phyloP scores from a whole-genome alignment of 129 eudicot species.

The Artemisia argyi region DNA sequence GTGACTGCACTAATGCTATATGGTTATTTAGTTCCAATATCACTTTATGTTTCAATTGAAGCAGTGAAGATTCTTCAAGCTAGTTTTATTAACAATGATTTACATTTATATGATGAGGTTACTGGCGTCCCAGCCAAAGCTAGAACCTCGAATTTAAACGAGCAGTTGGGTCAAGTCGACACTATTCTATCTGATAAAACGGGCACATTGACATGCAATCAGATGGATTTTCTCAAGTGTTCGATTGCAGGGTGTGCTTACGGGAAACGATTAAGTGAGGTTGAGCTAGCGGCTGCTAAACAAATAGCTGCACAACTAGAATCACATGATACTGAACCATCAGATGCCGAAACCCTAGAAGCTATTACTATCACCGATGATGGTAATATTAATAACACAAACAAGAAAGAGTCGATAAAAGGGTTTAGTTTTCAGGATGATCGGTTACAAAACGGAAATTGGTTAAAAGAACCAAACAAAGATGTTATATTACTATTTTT shows the following conservation, averaged over 20 bases:
- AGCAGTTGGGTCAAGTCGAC: constrained; percentile 78
- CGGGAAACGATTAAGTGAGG: constrained; percentile 59
- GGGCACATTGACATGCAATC: constrained; percentile 80
- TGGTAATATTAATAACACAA: background rate
- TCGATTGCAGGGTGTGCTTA: constrained; percentile 76
- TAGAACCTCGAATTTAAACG: constrained; percentile 78
- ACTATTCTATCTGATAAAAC: constrained; percentile 80
- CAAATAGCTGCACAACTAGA: constrained; percentile 46
- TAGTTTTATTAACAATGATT: constrained; percentile 55
- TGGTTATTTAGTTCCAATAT: constrained; percentile 67
- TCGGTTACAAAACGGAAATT: constrained; percentile 48
- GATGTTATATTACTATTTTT: constrained; percentile 49
- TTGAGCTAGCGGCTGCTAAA: constrained; percentile 66
- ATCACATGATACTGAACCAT: constrained; percentile 31
- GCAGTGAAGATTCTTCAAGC: constrained; percentile 74
- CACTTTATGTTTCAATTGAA: constrained; percentile 74
- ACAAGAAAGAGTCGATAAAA: constrained; percentile 29
- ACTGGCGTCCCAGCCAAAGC: constrained; percentile 55
- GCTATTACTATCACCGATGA: constrained; percentile 24
- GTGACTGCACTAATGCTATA: constrained; percentile 63
- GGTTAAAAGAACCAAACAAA: constrained; percentile 46
- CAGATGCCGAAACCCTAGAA: constrained; percentile 19
- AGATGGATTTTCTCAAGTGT: constrained; percentile 78
- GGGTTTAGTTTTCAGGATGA: constrained; percentile 72
- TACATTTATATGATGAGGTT: constrained; percentile 54